These are phyloP conservation scores for Thraustochytrium aureum DNA, from an alignment of 352 stramenopile genomes.

Conservation along the genomic window DNA sequence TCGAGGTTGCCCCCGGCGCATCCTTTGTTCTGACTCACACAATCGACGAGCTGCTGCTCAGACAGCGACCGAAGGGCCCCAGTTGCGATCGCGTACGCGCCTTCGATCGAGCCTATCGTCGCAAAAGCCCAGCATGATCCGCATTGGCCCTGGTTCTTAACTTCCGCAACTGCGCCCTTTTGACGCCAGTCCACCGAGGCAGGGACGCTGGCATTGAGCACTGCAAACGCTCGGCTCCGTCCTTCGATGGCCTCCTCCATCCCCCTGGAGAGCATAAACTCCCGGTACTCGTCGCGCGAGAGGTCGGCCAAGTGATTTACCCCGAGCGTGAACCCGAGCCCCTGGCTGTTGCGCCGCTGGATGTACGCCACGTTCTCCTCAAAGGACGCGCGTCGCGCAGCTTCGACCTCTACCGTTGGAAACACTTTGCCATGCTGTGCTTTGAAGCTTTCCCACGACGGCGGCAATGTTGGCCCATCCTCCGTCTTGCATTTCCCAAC, in stretches of 20 bases:
- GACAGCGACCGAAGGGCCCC: constrained; percentile 70
- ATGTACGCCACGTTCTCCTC: constrained; percentile 39
- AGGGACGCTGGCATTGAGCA: not conserved
- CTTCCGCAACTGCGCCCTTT: constrained; percentile 69
- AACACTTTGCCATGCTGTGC: not conserved
- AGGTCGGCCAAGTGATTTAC: constrained; percentile 36
- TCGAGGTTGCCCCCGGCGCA: constrained; percentile 84
- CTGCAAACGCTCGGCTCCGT: too few species aligned
- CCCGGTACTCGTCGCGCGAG: not conserved
- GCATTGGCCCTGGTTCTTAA: constrained; percentile 93
- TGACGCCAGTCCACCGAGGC: constrained; percentile 19
- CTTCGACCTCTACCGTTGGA: constrained; percentile 5
- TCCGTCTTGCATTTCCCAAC: too few species aligned
- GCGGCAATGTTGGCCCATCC: too few species aligned
- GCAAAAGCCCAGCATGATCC: constrained; percentile 97
- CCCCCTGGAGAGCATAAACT: not conserved
- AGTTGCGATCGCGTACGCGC: constrained; percentile 73
- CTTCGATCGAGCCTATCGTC: constrained; percentile 80
- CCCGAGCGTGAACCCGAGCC: constrained; percentile 32
- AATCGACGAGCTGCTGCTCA: constrained; percentile 89
- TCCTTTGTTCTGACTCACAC: constrained; percentile 75
- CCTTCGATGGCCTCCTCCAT: not conserved
- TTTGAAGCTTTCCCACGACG: constrained; percentile 36
- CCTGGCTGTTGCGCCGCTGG: not conserved
- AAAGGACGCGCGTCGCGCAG: not conserved